These are phyloP conservation scores for Casaregolazyma suthepensis DNA, from an alignment of 1,139 yeast species.

Conservation along the genomic window DNA sequence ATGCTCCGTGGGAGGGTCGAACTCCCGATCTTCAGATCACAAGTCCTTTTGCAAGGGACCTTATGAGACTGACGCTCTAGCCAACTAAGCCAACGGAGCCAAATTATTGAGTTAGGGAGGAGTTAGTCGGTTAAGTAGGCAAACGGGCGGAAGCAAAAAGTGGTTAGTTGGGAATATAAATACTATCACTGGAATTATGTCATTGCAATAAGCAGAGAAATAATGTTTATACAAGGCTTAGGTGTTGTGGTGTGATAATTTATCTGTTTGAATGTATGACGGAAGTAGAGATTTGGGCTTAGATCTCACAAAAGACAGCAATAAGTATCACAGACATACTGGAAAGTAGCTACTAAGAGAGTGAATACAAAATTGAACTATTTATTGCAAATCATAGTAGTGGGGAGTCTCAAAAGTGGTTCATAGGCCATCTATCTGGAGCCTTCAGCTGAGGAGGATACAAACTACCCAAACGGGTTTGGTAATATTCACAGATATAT, in stretches of 20 bases:
- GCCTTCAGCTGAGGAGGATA: too few relatives aligned
- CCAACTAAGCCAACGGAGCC: constrained; percentile 33
- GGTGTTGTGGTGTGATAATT: background rate
- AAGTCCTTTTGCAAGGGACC: constrained; percentile 12
- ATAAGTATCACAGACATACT: too few relatives aligned
- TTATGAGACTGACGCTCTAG: constrained; percentile 33
- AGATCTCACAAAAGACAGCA: too few relatives aligned
- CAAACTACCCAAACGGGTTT: too few relatives aligned
- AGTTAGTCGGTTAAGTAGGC: background rate
- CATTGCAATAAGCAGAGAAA: background rate
- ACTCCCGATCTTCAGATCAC: constrained; percentile 32
- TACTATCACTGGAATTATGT: background rate
- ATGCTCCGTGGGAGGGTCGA: constrained; percentile 29
- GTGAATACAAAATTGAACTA: too few relatives aligned
- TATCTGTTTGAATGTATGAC: background rate
- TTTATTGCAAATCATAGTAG: too few relatives aligned
- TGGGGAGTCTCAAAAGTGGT: too few relatives aligned
- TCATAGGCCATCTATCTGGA: too few relatives aligned
- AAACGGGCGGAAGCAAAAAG: background rate
- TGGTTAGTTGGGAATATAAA: background rate
- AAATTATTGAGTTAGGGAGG: background rate
- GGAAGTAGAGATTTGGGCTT: too few relatives aligned
- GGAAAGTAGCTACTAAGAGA: too few relatives aligned
- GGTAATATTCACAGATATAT: too few relatives aligned
- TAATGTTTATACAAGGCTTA: background rate